Evolutionary conservation across 1,284 basidiomycete genomes (phyloP).

Genomic region (Amylostereum chailletii): DNA sequence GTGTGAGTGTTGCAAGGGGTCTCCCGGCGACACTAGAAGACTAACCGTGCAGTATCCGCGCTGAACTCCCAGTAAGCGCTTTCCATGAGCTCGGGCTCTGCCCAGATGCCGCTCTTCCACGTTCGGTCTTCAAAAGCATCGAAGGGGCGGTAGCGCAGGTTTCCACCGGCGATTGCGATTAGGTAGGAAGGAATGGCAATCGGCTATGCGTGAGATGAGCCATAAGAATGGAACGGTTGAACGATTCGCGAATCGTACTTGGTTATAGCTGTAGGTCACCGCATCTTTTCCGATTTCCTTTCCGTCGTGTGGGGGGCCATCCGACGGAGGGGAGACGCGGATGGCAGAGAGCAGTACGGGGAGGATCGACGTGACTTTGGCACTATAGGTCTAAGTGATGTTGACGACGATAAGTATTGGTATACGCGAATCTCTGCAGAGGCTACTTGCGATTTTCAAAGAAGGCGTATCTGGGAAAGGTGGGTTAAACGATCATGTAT

Average conservation of each 20-base stretch:
- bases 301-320: conserved; percentile 56
- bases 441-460: conserved; percentile 59
- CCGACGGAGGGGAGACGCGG: conserved; percentile 64
- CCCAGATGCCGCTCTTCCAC: conserved; percentile 85
- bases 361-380: conserved; percentile 66
- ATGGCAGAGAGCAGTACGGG: conserved; percentile 82
- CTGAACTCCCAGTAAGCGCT: conserved; percentile 84
- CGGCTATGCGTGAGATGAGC: conserved; percentile 36
- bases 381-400: conserved; percentile 60
- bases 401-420: conserved; percentile 41
- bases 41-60: conserved; percentile 69
- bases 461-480: conserved; percentile 49
- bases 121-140: conserved; percentile 47
- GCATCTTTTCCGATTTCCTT: conserved; percentile 63
- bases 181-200: conserved; percentile 82
- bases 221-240: neutral
- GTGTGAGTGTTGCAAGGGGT: neutral
- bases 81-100: conserved; percentile 79
- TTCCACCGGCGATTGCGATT: conserved; percentile 81
- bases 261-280: conserved; percentile 60
- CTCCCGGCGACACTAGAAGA: neutral
- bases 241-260: conserved; percentile 35
- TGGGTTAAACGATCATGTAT: neutral
- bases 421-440: conserved; percentile 44
- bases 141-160: conserved; percentile 71